Conservation (phyloP, 2,329 filamentous ascomycete species). For the Bisporella sp. region DNA sequence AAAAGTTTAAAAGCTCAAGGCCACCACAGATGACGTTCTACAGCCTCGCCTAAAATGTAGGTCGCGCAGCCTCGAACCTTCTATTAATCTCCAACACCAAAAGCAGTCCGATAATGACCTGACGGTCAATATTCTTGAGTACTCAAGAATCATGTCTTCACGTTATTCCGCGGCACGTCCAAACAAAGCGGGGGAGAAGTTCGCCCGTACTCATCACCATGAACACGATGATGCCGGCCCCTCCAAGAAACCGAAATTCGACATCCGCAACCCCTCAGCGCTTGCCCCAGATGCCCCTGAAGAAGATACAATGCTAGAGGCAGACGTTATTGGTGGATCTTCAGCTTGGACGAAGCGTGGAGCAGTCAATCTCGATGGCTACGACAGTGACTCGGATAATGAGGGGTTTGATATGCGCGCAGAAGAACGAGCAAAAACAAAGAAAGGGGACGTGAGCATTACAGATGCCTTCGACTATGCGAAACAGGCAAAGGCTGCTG, state of each 20-base stretch:
- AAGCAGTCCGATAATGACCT: too few relatives aligned
- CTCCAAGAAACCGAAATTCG: constrained; percentile 82
- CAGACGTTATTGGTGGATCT: constrained; percentile 80
- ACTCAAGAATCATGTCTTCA: constrained; percentile 41
- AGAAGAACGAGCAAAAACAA: constrained; percentile 44
- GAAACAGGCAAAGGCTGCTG: constrained; percentile 7
- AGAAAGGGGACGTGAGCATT: constrained; percentile 41
- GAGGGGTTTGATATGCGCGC: constrained; percentile 79
- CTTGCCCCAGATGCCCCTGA: constrained; percentile 76
- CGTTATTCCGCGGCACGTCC: constrained; percentile 63
- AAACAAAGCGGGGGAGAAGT: constrained; percentile 77
- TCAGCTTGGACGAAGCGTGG: constrained; percentile 76
- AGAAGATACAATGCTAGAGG: constrained; percentile 72
- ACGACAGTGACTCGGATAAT: constrained; percentile 89
- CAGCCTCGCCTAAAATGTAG: too few relatives aligned
- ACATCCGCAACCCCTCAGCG: constrained; percentile 88
- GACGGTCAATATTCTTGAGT: too few relatives aligned
- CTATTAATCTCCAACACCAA: too few relatives aligned
- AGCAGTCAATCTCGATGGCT: constrained; percentile 93
- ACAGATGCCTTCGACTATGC: constrained; percentile 49
- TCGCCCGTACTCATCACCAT: constrained; percentile 70
- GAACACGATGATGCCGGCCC: constrained; percentile 41
- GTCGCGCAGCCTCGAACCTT: too few relatives aligned
- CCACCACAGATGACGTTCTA: too few relatives aligned
- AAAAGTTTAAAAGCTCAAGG: too few relatives aligned